Evolutionary conservation across 176 grass and related monocot species (phyloP).

Genomic region (Bromus sterilis): DNA sequence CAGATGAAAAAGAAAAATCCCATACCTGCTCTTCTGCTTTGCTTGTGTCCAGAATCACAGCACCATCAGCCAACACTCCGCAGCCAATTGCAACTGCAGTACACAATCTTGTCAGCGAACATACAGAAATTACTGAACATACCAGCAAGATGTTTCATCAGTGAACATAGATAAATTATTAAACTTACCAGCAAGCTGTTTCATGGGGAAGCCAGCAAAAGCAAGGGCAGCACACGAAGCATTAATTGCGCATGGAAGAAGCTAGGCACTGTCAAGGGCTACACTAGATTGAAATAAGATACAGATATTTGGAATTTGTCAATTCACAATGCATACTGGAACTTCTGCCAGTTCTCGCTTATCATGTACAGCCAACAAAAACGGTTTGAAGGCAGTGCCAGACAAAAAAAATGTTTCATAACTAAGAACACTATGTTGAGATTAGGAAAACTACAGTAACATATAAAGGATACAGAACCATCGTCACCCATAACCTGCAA

Average conservation of each 20-base stretch:
- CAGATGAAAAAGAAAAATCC: not conserved
- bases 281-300: not conserved
- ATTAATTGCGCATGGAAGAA: constrained; percentile 94
- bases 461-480: constrained; percentile 80
- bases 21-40: constrained; percentile 80
- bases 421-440: not conserved
- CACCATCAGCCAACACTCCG: constrained; percentile 54
- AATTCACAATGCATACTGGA: not conserved
- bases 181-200: constrained; percentile 78
- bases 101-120: constrained; percentile 18
- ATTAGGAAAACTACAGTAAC: not conserved
- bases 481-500: constrained; percentile 80
- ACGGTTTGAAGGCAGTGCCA: not conserved
- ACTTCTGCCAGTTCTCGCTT: not conserved
- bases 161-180: not conserved
- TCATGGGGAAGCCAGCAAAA: constrained; percentile 79
- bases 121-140: constrained; percentile 12
- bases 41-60: constrained; percentile 65
- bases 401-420: not conserved
- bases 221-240: constrained; percentile 75
- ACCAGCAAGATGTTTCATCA: constrained; percentile 50
- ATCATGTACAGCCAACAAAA: not conserved
- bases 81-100: constrained; percentile 79
- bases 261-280: constrained; percentile 63
- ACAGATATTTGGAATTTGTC: not conserved